Evolutionary conservation across 345 rosid species (phyloP), one percentile per base, ranked within the genome.

Genomic region (Dovyalis caffra): DNA sequence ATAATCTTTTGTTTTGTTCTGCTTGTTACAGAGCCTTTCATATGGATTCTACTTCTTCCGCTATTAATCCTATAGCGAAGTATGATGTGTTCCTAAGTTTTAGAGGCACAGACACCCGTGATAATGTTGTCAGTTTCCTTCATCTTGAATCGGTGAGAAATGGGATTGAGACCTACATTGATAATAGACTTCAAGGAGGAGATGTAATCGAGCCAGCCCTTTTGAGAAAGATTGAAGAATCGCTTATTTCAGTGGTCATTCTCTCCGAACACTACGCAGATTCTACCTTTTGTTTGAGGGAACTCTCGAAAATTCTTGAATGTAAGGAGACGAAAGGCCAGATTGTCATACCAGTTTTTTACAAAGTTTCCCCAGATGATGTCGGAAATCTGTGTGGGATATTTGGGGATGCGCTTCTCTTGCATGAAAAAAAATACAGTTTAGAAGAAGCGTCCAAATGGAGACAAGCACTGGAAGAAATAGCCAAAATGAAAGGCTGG

Each of bases 131-230:
- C 3, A 72, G 68, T 43, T 60, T 40, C 43, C 75, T 72, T n/a
- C 8, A 34, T 16, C 0, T 5, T 25, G 67, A 34, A 3, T 26
- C 62, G 20, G 0, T 10, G 5, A 23, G 15, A 15, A 28, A 40
- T 0, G 14, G 40, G 4, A 58, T 72, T 0, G 11, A 33, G 6
- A 10, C 67, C 8, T 72, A 11, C 33, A 21, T 35, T 3, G 75
- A 72, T 63, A 35, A 62, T 1, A 29, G 9, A 6, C 67, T 72
- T 31, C 23, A 38, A 3, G 40, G 75, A 29, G 75, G 76, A 63
- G 68, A 72, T 20, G 20, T 62, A 25, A 43, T 72, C 67, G n/a
- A 66, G 21, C 43, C 75, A 1, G 29, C 75, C 15, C 75, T 72
- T 18, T 8, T 37, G 35, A 3, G 10, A 35, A 37, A 0, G 18